Conservation (phyloP, 768 basidiomycete species). For the Piloderma croceum region DNA sequence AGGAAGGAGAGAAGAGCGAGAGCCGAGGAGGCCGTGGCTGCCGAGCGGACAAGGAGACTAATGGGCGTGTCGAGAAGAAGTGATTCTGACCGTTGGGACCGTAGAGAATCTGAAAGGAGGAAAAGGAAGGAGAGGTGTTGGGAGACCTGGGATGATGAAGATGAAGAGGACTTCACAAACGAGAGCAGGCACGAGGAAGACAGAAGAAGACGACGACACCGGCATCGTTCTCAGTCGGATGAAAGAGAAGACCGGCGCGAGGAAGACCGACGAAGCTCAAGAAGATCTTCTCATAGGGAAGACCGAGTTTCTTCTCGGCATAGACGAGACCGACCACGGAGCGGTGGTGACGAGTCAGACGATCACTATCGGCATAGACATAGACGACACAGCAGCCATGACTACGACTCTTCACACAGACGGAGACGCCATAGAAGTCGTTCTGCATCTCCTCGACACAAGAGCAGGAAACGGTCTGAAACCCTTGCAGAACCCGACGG, state of each 20-base stretch:
- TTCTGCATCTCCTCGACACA: slow-evolving; percentile 7
- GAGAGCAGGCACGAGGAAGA: slow-evolving; percentile 26
- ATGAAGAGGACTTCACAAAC: slow-evolving; percentile 33
- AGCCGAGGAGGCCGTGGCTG: slow-evolving; percentile 72
- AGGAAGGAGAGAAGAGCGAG: slow-evolving; percentile 54
- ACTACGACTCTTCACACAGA: slow-evolving; percentile 9
- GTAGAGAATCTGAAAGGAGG: slow-evolving; percentile 34
- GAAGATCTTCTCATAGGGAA: slow-evolving; percentile 8
- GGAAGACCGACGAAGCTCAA: slow-evolving; percentile 14
- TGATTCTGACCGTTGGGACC: neutral
- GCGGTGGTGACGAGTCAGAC: slow-evolving; percentile 9
- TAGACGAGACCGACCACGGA: neutral
- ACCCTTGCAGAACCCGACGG: neutral
- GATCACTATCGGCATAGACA: slow-evolving; percentile 21
- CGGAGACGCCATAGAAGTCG: slow-evolving; percentile 18
- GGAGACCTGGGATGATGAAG: slow-evolving; percentile 45
- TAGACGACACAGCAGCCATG: slow-evolving; percentile 17
- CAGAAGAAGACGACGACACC: slow-evolving; percentile 16
- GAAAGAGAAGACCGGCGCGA: slow-evolving; percentile 19
- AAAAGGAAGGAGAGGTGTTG: slow-evolving; percentile 45
- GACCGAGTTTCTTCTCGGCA: neutral
- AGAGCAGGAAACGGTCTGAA: no score
- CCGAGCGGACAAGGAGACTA: slow-evolving; percentile 47
- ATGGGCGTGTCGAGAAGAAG: slow-evolving; percentile 22
- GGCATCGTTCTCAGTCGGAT: slow-evolving; percentile 25